Base-by-base conservation (phyloP, 2,329 filamentous ascomycete genomes). In the Hymenoscyphus repandus region DNA sequence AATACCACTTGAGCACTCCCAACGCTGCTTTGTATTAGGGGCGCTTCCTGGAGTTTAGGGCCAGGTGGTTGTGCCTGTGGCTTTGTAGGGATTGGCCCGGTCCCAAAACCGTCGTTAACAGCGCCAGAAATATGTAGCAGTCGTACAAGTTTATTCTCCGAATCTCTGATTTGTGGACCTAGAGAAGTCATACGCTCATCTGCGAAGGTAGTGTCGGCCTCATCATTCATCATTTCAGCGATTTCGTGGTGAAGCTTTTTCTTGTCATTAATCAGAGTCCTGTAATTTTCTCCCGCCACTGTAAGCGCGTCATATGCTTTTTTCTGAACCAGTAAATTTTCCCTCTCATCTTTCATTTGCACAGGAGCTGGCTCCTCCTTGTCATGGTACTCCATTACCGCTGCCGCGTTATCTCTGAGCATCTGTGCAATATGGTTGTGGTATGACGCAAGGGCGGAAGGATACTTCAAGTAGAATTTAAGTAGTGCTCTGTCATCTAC, bases 81-180 rank as follows among this genome's bases (percentile, higher is more conserved):
- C n/a, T 20, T 31, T 5, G 53, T 49, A 13, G 39, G 11, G n/a
- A 47, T 47, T 13, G 33, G 31, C 13, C 41, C 58, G 18, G 57
- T 57, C 5, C 61, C 64, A 53, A 62, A 66, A 1, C 59, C 62
- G 52, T 63, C 61, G 6, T 55, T 53, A 13, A 64, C 50, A n/a
- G 61, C 64, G 7, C 62, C 64, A 15, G 62, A 62, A 15, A 18
- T 27, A 39, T 61, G 54, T 45, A 67, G 49, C 17, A 59, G 31
- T n/a, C 48, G 47, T 22, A 50, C 50, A 12, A 63, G 53, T 7
- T 61, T 58, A n/a, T 52, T 60, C 46, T 64, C 60, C n/a, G 61
- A 46, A 5, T 51, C 50, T 33, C 50, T 55, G 12, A 65, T 56
- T 10, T 63, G 54, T 22, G 51, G 51, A 9, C 53, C 56, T 10